Percentiles rank a stretch among this genome's conserved stretches.
Evolutionary conservation across 139 green algal genomes (phyloP).

Genomic region (Chlorella sorokiniana): DNA sequence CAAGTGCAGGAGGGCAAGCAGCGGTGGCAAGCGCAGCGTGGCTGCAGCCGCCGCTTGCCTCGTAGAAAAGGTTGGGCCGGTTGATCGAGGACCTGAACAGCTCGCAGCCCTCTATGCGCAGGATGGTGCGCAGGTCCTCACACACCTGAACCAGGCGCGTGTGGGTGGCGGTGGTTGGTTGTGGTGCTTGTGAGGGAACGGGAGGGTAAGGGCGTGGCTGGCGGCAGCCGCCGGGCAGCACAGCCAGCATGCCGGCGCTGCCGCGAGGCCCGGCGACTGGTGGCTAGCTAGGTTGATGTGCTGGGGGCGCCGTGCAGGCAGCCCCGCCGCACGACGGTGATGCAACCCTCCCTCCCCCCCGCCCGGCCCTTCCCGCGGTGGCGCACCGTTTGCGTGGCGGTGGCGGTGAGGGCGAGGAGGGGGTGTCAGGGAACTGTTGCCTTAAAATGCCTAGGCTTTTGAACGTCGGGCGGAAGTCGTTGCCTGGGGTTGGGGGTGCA

Average conservation of each 20-base stretch:
- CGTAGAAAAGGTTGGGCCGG: constrained; percentile 78
- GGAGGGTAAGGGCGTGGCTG: background rate
- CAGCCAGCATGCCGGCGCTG: too few species aligned
- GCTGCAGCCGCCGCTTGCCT: constrained; percentile 47
- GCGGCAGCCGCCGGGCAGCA: too few species aligned
- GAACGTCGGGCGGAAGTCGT: constrained; percentile 75
- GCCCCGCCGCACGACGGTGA: background rate
- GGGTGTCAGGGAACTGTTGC: constrained; percentile 57
- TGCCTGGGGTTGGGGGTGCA: constrained; percentile 13
- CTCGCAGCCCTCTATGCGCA: constrained; percentile 63
- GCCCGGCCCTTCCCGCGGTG: too few species aligned
- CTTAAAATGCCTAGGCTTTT: constrained; percentile 77
- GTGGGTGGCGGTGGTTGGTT: background rate
- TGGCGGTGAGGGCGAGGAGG: constrained; percentile 59
- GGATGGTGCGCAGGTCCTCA: constrained; percentile 47
- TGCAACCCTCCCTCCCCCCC: background rate
- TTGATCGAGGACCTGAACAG: constrained; percentile 69
- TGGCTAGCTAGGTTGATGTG: too few species aligned
- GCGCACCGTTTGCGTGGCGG: constrained; percentile 43
- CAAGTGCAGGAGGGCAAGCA: background rate
- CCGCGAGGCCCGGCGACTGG: too few species aligned
- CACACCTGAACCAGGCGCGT: constrained; percentile 15
- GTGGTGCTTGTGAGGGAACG: background rate
- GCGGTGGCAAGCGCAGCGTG: background rate
- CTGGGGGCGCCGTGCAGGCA: too few species aligned